phyloP scores from a whole-genome alignment of 805 yeast species.

The Kazachstania africana region DNA sequence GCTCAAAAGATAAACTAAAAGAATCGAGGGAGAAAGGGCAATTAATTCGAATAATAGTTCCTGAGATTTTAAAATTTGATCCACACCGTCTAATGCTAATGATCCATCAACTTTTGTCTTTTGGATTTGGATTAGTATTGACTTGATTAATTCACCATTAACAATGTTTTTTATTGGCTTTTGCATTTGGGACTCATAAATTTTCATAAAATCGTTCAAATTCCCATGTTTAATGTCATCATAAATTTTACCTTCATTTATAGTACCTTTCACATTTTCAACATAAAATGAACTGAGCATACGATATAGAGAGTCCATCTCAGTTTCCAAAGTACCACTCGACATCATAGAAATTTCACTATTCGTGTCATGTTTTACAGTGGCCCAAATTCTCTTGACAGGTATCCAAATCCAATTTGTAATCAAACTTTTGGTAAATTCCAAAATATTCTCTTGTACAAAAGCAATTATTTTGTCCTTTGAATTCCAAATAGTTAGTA shows the following conservation, averaged over 20 bases:
- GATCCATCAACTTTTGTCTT: slow-evolving; percentile 94
- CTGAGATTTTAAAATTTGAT: slow-evolving; percentile 77
- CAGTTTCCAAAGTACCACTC: slow-evolving; percentile 67
- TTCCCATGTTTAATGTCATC: slow-evolving; percentile 54
- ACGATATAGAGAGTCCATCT: slow-evolving; percentile 67
- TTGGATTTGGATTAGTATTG: slow-evolving; percentile 83
- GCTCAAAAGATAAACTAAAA: slow-evolving; percentile 40
- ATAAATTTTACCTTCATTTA: slow-evolving; percentile 8
- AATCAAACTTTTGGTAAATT: slow-evolving; percentile 57
- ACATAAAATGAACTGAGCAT: too few species aligned
- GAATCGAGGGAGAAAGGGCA: slow-evolving; percentile 71
- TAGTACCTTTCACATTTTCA: slow-evolving; percentile 37
- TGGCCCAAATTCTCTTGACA: slow-evolving; percentile 52
- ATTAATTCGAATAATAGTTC: slow-evolving; percentile 89
- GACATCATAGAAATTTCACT: slow-evolving; percentile 67
- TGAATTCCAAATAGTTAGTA: slow-evolving; percentile 35
- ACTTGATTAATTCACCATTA: slow-evolving; percentile 61
- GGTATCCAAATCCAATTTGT: slow-evolving; percentile 81
- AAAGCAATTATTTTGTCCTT: slow-evolving; percentile 44
- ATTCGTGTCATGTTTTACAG: slow-evolving; percentile 74
- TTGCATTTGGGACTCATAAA: slow-evolving; percentile 37
- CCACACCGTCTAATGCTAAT: slow-evolving; percentile 82
- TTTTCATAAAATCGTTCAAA: slow-evolving; percentile 61
- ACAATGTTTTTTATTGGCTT: slow-evolving; percentile 51
- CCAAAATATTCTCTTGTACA: slow-evolving; percentile 45